phyloP scores from a whole-genome alignment of 192 early-diverging fungal species.

The Fimicolochytrium jonesii region DNA sequence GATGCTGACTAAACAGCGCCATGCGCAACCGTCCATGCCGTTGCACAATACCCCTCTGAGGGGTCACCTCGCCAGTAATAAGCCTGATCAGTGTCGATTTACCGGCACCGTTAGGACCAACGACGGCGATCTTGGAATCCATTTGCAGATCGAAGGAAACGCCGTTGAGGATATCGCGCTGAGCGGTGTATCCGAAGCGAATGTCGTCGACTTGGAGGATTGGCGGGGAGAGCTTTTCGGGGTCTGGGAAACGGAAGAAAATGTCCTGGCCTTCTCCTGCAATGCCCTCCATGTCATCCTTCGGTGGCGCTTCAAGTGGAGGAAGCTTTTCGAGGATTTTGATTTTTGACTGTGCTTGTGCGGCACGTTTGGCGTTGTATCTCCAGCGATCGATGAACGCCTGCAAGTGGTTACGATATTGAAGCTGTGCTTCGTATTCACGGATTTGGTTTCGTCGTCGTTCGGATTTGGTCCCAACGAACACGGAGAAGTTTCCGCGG shows the following conservation, averaged over 20 bases:
- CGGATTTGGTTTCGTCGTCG: conserved; percentile 83
- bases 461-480: conserved; percentile 86
- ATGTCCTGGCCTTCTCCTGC: conserved; percentile 66
- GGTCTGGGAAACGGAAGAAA: conserved; percentile 88
- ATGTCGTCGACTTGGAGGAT: conserved; percentile 94
- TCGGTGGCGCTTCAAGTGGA: conserved; percentile 75
- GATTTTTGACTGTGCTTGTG: conserved; percentile 96
- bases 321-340: conserved; percentile 98
- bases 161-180: conserved; percentile 73
- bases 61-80: conserved; percentile 79
- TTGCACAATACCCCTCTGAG: conserved; percentile 72
- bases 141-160: conserved; percentile 94
- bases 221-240: conserved; percentile 92
- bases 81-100: conserved; percentile 96
- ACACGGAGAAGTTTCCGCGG: conserved; percentile 90
- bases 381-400: conserved; percentile 99
- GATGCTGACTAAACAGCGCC: conserved; percentile 95
- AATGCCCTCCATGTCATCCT: conserved; percentile 59
- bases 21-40: conserved; percentile 91
- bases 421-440: conserved; percentile 95
- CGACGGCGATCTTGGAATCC: conserved; percentile 96
- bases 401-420: conserved; percentile 91
- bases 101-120: conserved; percentile 98
- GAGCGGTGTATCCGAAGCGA: conserved; percentile 80
- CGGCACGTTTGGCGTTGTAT: conserved; percentile 94